Base-by-base conservation (phyloP, 495 filamentous ascomycete species). In the Lasiosphaeria ovina region DNA sequence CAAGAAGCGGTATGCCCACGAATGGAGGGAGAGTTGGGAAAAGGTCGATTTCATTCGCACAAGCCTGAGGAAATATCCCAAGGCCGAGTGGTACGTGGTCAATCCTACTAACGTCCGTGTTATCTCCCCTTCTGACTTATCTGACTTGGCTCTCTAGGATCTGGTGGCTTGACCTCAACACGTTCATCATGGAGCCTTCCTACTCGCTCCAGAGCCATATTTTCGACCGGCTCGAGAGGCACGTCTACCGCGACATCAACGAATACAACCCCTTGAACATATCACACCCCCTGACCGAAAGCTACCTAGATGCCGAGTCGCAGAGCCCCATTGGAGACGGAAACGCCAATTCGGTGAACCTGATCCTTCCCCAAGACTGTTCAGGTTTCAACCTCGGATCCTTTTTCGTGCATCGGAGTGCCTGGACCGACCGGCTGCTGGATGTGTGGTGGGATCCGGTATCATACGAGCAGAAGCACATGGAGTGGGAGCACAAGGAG, bases 381-480 rank as follows among this genome's bases (percentile, higher is more conserved):
- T 84, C 85, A 3, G 94, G 94, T 12, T 99, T 99, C 81, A 98
- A 96, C 69, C 85, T 99, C 0, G 94, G 94, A 4, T 96, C 91
- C 24, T 99, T 99, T 83, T 92, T 99, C 73, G 76, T 97, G 35
- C 83, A 85, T 32, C 85, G 95, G 12, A 88, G 88, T 61, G 75
- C 85, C 11, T 99, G 93, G 92, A 90, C 91, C 0, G 94, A 98
- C 67, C 89, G 92, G 16, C 69, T 99, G 6, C 82, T 99, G 33
- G 94, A 99, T 71, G 84, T 96, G 58, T 99, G 93, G 94, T 99
- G 95, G 95, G 94, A 99, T 67, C 94, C 94, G 0, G 92, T 97
- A 42, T 86, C 89, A 58, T 99, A 99, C 74, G 94, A 99, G 75
- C 95, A 98, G 76, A 93, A 91, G 73, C 94, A 99, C 69, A 98